Conservation (phyloP, 805 yeast genomes). For the Cyberlindnera maritima region DNA sequence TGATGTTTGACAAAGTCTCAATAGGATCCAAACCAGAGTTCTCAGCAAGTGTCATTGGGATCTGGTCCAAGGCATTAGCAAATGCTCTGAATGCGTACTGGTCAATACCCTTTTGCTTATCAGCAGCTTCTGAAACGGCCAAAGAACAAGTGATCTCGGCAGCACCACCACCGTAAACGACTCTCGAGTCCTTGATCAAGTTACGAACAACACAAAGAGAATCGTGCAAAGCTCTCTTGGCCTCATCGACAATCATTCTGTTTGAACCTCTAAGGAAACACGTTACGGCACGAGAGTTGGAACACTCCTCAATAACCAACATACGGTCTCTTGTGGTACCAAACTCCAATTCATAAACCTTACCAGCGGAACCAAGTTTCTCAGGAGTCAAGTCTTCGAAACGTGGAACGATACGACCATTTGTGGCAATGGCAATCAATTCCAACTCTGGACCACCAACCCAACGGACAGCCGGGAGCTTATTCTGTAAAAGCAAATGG, state of each 20-base stretch:
- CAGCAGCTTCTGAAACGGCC: conserved; percentile 89
- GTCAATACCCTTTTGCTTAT: conserved; percentile 89
- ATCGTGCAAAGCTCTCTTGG: conserved; percentile 93
- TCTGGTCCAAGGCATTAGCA: conserved; percentile 82
- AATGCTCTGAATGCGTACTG: conserved; percentile 98
- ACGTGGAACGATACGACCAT: conserved; percentile 95
- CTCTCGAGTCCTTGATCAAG: conserved; percentile 84
- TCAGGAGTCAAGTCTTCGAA: conserved; percentile 84
- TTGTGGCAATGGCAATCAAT: conserved; percentile 94
- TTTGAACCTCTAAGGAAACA: conserved; percentile 94
- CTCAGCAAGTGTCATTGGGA: conserved; percentile 94
- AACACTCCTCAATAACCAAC: conserved; percentile 90
- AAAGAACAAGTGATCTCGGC: conserved; percentile 93
- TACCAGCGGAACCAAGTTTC: conserved; percentile 87
- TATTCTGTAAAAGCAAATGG: conserved; percentile 82
- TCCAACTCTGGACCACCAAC: conserved; percentile 97
- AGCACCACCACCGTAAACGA: conserved; percentile 99
- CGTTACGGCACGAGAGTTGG: conserved; percentile 85
- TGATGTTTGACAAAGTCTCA: conserved; percentile 79
- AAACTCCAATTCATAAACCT: conserved; percentile 81
- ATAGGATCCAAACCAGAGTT: conserved; percentile 95
- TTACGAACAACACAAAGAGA: conserved; percentile 97
- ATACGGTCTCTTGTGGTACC: conserved; percentile 97
- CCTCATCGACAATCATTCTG: conserved; percentile 97
- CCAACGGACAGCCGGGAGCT: conserved; percentile 97